phyloP scores from a whole-genome alignment of 1,139 yeast species.

The Suhomyces maxii region DNA sequence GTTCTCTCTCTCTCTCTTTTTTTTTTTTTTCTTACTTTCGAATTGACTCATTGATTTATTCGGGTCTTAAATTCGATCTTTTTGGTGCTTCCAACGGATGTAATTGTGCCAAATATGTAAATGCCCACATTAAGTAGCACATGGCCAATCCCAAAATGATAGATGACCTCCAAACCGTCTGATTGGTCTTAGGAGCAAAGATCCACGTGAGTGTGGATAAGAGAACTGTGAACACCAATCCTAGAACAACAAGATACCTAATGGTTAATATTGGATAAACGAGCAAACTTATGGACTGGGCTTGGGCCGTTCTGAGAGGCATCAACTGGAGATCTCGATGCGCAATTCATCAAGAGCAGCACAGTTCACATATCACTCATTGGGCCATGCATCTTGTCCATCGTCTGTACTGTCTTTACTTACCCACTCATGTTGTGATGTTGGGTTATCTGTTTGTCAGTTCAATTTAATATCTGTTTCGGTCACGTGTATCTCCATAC shows the following conservation, averaged over 20 bases:
- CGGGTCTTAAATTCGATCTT: conserved; percentile 81
- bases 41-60: conserved; percentile 17
- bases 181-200: conserved; percentile 59
- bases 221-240: conserved; percentile 59
- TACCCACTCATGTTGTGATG: conserved; percentile 26
- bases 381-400: not conserved
- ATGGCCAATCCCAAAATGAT: conserved; percentile 77
- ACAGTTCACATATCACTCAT: not conserved
- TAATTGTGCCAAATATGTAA: conserved; percentile 75
- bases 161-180: conserved; percentile 87
- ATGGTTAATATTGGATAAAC: conserved; percentile 15
- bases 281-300: not conserved
- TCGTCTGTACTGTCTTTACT: conserved; percentile 11
- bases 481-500: not conserved
- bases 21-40: too few species aligned
- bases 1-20: too few species aligned
- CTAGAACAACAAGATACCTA: conserved; percentile 74
- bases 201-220: conserved; percentile 64
- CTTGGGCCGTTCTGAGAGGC: not conserved
- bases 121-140: conserved; percentile 96
- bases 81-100: conserved; percentile 84
- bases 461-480: too few species aligned
- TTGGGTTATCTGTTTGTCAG: not conserved
- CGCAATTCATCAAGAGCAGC: not conserved
- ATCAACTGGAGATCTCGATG: too few species aligned